A percentile compares a stretch with the other conserved stretches of the same genome.
phyloP scores from a whole-genome alignment of 1,284 basidiomycete genomes.

The Paramarasmius palmivorus region DNA sequence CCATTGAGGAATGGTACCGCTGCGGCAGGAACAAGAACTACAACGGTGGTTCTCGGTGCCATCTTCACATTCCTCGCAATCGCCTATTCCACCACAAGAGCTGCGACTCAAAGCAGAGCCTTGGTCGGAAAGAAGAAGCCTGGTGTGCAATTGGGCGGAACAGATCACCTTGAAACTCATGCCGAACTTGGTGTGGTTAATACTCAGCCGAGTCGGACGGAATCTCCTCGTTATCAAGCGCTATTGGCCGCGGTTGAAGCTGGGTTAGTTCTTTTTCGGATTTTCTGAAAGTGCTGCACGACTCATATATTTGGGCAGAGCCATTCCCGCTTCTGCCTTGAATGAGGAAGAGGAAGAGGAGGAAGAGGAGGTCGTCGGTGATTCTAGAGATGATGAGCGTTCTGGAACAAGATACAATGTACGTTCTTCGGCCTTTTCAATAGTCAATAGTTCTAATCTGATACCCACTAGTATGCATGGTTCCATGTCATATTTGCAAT shows the following conservation, averaged over 20 bases:
- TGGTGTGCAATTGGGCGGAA: slow-evolving; percentile 64
- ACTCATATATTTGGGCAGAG: slow-evolving; percentile 43
- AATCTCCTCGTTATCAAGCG: slow-evolving; percentile 92
- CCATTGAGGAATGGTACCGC: slow-evolving; percentile 68
- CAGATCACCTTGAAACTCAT: slow-evolving; percentile 51
- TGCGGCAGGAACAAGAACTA: slow-evolving; percentile 76
- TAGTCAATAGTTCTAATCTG: not conserved
- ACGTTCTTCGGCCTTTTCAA: slow-evolving; percentile 24
- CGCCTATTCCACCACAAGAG: slow-evolving; percentile 94
- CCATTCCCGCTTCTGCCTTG: slow-evolving; percentile 91
- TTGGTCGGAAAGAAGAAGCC: slow-evolving; percentile 75
- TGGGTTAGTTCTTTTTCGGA: slow-evolving; percentile 62
- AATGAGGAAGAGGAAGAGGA: slow-evolving; percentile 82
- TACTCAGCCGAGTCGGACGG: slow-evolving; percentile 84
- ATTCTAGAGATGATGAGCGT: slow-evolving; percentile 89
- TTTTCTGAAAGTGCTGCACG: not conserved
- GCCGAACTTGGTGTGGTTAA: slow-evolving; percentile 76
- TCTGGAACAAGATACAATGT: slow-evolving; percentile 98
- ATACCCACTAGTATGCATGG: slow-evolving; percentile 86
- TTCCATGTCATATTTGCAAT: slow-evolving; percentile 98
- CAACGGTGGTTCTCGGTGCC: slow-evolving; percentile 89
- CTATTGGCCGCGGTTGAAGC: slow-evolving; percentile 95
- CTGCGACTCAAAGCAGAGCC: slow-evolving; percentile 93
- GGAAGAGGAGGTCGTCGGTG: slow-evolving; percentile 71
- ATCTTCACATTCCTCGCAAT: slow-evolving; percentile 98